These are phyloP conservation scores for Leishmania major DNA, from an alignment of 208 protist species.

Conservation along the genomic window DNA sequence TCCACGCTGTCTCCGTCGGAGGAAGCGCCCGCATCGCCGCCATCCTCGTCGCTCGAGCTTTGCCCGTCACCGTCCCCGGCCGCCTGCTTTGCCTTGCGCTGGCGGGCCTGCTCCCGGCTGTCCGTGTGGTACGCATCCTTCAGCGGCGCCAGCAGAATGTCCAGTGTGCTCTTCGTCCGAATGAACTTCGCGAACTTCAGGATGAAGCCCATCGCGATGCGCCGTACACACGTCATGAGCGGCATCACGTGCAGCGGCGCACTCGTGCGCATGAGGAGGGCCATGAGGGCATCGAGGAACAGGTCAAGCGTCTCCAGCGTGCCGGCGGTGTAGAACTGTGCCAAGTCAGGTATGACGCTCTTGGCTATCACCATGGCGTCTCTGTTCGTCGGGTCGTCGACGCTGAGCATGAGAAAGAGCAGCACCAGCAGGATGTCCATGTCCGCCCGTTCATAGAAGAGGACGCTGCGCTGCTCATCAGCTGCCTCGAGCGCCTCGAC, in stretches of 20 bases:
- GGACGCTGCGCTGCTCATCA: constrained; percentile 64
- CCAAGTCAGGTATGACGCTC: constrained; percentile 69
- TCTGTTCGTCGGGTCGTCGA: constrained; percentile 80
- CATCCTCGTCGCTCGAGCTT: constrained; percentile 30
- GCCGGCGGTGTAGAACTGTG: constrained; percentile 72
- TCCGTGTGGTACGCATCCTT: constrained; percentile 85
- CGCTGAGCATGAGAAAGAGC: constrained; percentile 82
- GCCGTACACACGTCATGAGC: constrained; percentile 76
- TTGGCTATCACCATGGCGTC: constrained; percentile 64
- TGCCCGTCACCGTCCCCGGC: constrained; percentile 41
- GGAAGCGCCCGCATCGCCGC: not conserved
- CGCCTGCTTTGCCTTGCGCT: constrained; percentile 52
- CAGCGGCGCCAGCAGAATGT: constrained; percentile 77
- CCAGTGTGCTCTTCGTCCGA: constrained; percentile 53
- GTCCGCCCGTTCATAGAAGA: constrained; percentile 85
- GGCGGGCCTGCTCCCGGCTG: constrained; percentile 70
- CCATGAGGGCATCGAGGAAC: constrained; percentile 86
- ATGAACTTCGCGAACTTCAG: constrained; percentile 77
- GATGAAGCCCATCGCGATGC: constrained; percentile 77
- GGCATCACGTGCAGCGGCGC: constrained; percentile 85
- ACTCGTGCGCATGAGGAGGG: constrained; percentile 74
- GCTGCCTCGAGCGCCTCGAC: constrained; percentile 77
- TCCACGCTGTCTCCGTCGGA: constrained; percentile 17
- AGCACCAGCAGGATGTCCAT: constrained; percentile 83
- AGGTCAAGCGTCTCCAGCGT: constrained; percentile 83